A percentile compares a stretch with the other conserved stretches of the same genome.
phyloP scores from a whole-genome alignment of 768 basidiomycete species.

The Naganishia randhawae region DNA sequence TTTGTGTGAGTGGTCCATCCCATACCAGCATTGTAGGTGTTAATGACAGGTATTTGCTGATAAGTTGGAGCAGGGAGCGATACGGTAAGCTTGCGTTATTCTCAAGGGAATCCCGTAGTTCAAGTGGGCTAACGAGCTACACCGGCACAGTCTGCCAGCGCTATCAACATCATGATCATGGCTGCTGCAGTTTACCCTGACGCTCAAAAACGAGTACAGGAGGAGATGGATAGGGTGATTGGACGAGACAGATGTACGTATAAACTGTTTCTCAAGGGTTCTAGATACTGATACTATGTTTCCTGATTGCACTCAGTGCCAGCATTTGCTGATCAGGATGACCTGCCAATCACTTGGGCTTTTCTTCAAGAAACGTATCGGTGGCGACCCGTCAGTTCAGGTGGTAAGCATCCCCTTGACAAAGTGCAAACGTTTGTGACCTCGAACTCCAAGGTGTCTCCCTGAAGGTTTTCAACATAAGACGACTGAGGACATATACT shows the following conservation, averaged over 20 bases:
- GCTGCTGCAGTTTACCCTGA: slow-evolving; percentile 9
- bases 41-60: not conserved
- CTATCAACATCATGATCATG: slow-evolving; percentile 18
- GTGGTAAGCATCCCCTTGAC: not conserved
- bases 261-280: not conserved
- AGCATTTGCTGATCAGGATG: slow-evolving; percentile 7
- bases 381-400: slow-evolving; percentile 15
- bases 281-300: not conserved
- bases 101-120: not conserved
- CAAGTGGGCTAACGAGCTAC: not conserved
- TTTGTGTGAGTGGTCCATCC: not conserved
- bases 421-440: not conserved
- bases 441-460: too few relatives aligned
- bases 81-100: not conserved
- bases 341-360: slow-evolving; percentile 14
- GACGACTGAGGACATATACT: slow-evolving; percentile 15
- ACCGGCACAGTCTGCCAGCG: slow-evolving; percentile 1
- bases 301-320: not conserved
- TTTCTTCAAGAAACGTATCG: slow-evolving; percentile 15
- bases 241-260: slow-evolving; percentile 10
- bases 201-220: slow-evolving; percentile 7
- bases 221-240: slow-evolving; percentile 11
- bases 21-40: not conserved
- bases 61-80: slow-evolving; percentile 15
- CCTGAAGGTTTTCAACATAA: slow-evolving; percentile 13